Conservation (phyloP, 169 alveolate species). For the Plasmodium ovale region DNA sequence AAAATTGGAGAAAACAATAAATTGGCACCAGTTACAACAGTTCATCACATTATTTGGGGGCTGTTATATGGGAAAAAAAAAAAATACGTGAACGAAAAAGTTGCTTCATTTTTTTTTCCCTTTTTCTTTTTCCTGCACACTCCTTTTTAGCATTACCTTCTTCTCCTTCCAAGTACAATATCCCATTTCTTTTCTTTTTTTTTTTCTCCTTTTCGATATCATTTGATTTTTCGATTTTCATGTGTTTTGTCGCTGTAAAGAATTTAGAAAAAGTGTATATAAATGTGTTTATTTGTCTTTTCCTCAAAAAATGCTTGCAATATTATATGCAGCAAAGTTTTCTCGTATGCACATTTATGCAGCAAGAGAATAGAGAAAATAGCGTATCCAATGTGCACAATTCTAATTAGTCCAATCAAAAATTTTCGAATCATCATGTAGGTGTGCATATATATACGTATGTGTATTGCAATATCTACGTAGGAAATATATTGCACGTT, state of each 20-base stretch:
- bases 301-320: not conserved
- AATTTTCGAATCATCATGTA: too few species aligned
- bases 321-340: not conserved
- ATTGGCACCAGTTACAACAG: too few species aligned
- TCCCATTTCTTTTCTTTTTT: conserved; percentile 18
- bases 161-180: conserved; percentile 67
- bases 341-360: too few species aligned
- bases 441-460: too few species aligned
- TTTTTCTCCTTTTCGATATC: conserved; percentile 26
- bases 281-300: not conserved
- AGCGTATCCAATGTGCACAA: too few species aligned
- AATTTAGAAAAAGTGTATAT: not conserved
- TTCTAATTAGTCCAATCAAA: too few species aligned
- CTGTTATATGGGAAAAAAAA: too few species aligned
- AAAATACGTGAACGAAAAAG: too few species aligned
- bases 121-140: not conserved
- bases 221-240: conserved; percentile 42
- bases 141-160: conserved; percentile 8
- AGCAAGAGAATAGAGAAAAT: too few species aligned
- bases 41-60: too few species aligned
- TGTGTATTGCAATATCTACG: too few species aligned
- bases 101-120: not conserved
- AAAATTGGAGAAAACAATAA: not conserved
- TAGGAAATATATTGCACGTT: too few species aligned
- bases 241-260: conserved; percentile 51